Percentiles rank a stretch among this genome's conserved stretches.
Evolutionary conservation across 768 basidiomycete genomes (phyloP).

Genomic region (Russula dissimulans): DNA sequence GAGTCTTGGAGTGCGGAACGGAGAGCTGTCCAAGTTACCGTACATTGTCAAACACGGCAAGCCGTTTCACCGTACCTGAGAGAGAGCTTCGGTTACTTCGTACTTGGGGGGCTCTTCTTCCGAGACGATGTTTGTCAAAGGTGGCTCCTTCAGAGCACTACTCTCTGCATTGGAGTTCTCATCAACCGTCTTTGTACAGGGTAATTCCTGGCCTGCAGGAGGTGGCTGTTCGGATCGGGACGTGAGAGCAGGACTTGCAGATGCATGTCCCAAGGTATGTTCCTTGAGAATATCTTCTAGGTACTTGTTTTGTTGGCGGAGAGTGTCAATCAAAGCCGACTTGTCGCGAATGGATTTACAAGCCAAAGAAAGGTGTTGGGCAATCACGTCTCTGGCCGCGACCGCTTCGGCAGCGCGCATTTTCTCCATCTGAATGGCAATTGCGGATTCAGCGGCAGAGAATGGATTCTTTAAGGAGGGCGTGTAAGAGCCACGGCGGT

Average conservation of each 20-base stretch:
- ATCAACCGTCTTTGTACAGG: background rate
- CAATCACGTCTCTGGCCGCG: slow-evolving; percentile 19
- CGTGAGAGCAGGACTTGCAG: background rate
- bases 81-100: slow-evolving; percentile 9
- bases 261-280: slow-evolving; percentile 13
- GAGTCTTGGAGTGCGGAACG: background rate
- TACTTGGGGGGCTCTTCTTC: slow-evolving; percentile 14
- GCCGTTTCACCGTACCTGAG: background rate
- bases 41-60: background rate
- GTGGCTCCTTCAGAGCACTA: background rate
- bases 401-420: slow-evolving; percentile 15
- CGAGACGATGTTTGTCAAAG: background rate
- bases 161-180: background rate
- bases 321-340: slow-evolving; percentile 7
- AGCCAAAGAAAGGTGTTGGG: slow-evolving; percentile 16
- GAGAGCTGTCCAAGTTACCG: background rate
- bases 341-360: slow-evolving; percentile 19
- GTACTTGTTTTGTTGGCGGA: slow-evolving; percentile 15
- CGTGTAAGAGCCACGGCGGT: background rate
- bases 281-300: slow-evolving; percentile 27
- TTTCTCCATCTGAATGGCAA: slow-evolving; percentile 18
- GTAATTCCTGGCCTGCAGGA: slow-evolving; percentile 2
- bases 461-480: slow-evolving; percentile 6
- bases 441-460: slow-evolving; percentile 18
- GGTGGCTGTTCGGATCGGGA: background rate